Percentiles rank a stretch among this genome's conserved stretches.
Conservation (phyloP, 139 green algal species). For the Coelastrella sp. region DNA sequence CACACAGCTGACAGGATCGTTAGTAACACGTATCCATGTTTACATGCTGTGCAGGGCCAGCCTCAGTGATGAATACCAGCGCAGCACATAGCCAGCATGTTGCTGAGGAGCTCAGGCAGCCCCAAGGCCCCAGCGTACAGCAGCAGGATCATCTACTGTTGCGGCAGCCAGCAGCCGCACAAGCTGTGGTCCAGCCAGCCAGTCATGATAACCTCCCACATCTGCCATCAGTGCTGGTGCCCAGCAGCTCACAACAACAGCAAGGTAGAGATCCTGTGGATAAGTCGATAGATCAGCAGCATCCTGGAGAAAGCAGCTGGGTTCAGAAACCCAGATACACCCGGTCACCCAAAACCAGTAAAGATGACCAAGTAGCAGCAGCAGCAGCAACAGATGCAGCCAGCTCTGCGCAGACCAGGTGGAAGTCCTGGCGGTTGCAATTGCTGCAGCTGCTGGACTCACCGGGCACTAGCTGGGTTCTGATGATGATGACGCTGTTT, state of each 20-base stretch:
- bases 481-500: slow-evolving; percentile 77
- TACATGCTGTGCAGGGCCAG: too few species aligned
- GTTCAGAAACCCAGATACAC: background rate
- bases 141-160: slow-evolving; percentile 2
- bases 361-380: background rate
- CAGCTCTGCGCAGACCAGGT: background rate
- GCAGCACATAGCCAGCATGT: too few species aligned
- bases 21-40: too few species aligned
- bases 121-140: background rate
- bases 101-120: background rate
- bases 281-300: background rate
- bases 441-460: slow-evolving; percentile 35
- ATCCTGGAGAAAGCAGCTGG: background rate
- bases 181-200: background rate
- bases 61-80: too few species aligned
- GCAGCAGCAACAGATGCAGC: background rate
- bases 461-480: slow-evolving; percentile 32
- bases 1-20: too few species aligned
- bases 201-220: background rate
- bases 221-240: background rate
- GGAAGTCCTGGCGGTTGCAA: background rate
- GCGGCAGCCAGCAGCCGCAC: background rate
- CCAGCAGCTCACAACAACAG: background rate
- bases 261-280: background rate
- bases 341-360: background rate